Conservation (phyloP, 2,329 filamentous ascomycete species). For the Neocucurbitaria cava region DNA sequence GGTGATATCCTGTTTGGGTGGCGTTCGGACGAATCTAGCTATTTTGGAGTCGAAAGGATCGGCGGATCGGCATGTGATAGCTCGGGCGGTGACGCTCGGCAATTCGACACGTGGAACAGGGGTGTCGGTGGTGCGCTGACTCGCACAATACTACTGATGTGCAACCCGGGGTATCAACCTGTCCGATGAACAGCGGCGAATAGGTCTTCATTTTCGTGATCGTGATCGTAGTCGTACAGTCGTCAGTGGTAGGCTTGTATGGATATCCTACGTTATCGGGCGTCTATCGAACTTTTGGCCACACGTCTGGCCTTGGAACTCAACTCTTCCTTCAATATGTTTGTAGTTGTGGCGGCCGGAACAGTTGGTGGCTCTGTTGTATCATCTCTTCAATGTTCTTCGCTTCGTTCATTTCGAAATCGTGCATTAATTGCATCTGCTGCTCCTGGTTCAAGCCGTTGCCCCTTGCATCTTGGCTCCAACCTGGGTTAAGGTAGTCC, state of each 20-base stretch:
- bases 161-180: neutral
- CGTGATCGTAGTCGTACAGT: neutral
- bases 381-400: constrained; percentile 52
- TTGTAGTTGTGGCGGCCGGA: constrained; percentile 37
- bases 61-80: neutral
- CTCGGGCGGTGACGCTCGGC: neutral
- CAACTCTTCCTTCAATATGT: constrained; percentile 30
- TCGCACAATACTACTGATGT: neutral
- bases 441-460: constrained; percentile 75
- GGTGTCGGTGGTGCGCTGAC: neutral
- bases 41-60: neutral
- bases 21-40: neutral
- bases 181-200: neutral
- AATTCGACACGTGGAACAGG: neutral
- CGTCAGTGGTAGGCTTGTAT: neutral
- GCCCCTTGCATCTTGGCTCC: constrained; percentile 54
- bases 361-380: constrained; percentile 49
- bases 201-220: neutral
- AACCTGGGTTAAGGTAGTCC: constrained; percentile 63
- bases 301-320: neutral
- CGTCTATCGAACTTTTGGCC: neutral
- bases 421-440: constrained; percentile 82
- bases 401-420: constrained; percentile 67
- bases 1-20: neutral
- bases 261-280: neutral